phyloP scores from a whole-genome alignment of 495 filamentous ascomycete genomes.

The Pyrenula aspistea region DNA sequence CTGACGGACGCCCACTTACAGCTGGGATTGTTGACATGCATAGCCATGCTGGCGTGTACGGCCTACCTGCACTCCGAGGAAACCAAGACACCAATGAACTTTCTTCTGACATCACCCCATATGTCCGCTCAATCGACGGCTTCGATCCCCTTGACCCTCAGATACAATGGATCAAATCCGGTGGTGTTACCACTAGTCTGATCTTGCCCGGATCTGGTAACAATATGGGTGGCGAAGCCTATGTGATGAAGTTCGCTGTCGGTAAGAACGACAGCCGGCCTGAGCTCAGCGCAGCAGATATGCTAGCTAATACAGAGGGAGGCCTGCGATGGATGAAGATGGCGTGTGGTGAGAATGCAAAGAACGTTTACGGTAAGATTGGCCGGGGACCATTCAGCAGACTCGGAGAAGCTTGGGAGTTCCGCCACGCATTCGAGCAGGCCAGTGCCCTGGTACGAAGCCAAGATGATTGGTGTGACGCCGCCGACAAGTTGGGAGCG shows the following conservation, averaged over 20 bases:
- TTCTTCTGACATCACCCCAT: conserved; percentile 31
- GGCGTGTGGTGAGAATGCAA: conserved; percentile 58
- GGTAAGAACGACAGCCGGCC: conserved; percentile 24
- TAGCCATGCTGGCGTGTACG: conserved; percentile 37
- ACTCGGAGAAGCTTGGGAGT: conserved; percentile 44
- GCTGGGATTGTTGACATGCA: conserved; percentile 59
- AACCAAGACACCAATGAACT: conserved; percentile 38
- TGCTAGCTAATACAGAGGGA: conserved; percentile 16
- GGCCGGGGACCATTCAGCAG: neutral
- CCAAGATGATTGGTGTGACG: conserved; percentile 49
- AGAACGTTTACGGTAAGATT: conserved; percentile 31
- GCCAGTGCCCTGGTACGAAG: conserved; percentile 34
- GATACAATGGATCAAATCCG: conserved; percentile 49
- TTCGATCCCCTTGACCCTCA: conserved; percentile 42
- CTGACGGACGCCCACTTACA: conserved; percentile 42
- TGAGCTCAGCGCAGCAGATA: neutral
- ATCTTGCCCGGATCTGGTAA: conserved; percentile 52
- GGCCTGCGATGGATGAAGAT: conserved; percentile 53
- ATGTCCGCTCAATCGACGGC: conserved; percentile 45
- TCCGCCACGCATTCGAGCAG: conserved; percentile 48
- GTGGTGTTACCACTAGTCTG: conserved; percentile 56
- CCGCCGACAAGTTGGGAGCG: conserved; percentile 18
- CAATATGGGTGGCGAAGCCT: conserved; percentile 57
- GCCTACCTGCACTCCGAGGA: conserved; percentile 24
- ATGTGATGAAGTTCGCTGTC: conserved; percentile 46